phyloP scores from a whole-genome alignment of 768 basidiomycete species.

The Suillus sp. region DNA sequence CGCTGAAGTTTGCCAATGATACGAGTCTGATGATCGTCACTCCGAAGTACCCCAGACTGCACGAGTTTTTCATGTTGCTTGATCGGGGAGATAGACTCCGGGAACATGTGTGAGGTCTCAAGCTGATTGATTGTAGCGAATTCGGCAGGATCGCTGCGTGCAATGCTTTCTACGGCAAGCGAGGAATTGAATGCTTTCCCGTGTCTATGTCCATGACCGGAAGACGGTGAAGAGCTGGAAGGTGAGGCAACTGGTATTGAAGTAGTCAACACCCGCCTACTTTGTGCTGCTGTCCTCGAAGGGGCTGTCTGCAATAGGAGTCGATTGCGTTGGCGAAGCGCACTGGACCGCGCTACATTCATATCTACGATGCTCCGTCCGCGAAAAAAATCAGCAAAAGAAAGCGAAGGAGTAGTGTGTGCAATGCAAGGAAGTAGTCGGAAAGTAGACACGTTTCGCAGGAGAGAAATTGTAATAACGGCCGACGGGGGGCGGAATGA shows the following conservation, averaged over 20 bases:
- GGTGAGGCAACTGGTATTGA: constrained; percentile 5
- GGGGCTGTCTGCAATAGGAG: neutral
- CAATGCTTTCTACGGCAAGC: constrained; percentile 3
- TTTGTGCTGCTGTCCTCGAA: neutral
- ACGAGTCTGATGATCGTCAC: constrained; percentile 81
- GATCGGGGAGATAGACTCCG: constrained; percentile 26
- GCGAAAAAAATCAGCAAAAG: neutral
- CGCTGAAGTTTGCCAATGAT: constrained; percentile 84
- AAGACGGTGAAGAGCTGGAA: constrained; percentile 5
- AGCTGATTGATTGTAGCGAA: neutral
- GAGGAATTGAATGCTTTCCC: constrained; percentile 9
- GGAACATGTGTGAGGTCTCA: neutral
- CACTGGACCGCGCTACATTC: constrained; percentile 3
- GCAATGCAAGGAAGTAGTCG: neutral
- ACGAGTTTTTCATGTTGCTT: constrained; percentile 52
- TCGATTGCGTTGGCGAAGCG: neutral
- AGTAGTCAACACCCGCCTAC: constrained; percentile 5
- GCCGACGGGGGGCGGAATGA: constrained; percentile 6
- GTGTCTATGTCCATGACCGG: neutral
- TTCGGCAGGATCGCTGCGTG: neutral
- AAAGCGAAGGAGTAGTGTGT: neutral
- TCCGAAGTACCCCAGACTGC: constrained; percentile 53
- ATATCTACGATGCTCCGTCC: neutral
- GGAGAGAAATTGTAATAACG: neutral
- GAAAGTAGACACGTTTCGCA: too few species aligned